phyloP scores from a whole-genome alignment of 768 basidiomycete species.

The Tylopilus cervinicoccineus region DNA sequence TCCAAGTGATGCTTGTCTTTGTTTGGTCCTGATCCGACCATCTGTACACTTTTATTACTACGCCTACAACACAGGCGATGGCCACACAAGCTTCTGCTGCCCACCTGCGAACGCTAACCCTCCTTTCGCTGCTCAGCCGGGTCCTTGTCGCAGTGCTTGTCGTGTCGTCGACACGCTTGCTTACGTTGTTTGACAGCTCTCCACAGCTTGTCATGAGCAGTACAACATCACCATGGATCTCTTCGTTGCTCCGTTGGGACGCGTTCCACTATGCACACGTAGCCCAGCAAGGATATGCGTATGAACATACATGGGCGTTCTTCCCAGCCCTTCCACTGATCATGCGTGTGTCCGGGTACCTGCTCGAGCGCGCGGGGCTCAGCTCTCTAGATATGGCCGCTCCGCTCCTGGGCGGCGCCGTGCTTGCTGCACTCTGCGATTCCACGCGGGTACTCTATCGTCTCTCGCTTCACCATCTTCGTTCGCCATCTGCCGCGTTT shows the following conservation, averaged over 20 bases:
- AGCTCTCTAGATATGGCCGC: slow-evolving; percentile 11
- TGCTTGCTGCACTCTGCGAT: slow-evolving; percentile 39
- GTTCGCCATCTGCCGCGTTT: slow-evolving; percentile 54
- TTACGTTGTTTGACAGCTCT: slow-evolving; percentile 27
- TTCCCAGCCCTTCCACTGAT: slow-evolving; percentile 64
- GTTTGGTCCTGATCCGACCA: too few species aligned
- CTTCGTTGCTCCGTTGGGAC: slow-evolving; percentile 77
- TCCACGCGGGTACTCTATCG: slow-evolving; percentile 47
- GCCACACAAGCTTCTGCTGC: background rate
- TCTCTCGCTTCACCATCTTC: slow-evolving; percentile 56
- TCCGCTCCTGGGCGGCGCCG: slow-evolving; percentile 35
- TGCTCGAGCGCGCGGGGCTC: slow-evolving; percentile 16
- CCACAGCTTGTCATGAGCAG: slow-evolving; percentile 19
- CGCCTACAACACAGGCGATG: too few species aligned
- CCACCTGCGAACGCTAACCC: slow-evolving; percentile 21
- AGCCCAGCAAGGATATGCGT: slow-evolving; percentile 51
- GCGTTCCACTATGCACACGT: slow-evolving; percentile 74
- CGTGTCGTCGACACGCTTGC: slow-evolving; percentile 14
- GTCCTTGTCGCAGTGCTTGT: slow-evolving; percentile 17
- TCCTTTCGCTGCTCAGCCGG: slow-evolving; percentile 22
- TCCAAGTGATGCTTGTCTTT: too few species aligned
- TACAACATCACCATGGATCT: slow-evolving; percentile 15
- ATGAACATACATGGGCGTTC: slow-evolving; percentile 89
- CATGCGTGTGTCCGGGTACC: slow-evolving; percentile 38
- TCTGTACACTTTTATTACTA: too few species aligned